Conservation (phyloP, 1,139 yeast genomes). For the Suhomyces chickasaworum region DNA sequence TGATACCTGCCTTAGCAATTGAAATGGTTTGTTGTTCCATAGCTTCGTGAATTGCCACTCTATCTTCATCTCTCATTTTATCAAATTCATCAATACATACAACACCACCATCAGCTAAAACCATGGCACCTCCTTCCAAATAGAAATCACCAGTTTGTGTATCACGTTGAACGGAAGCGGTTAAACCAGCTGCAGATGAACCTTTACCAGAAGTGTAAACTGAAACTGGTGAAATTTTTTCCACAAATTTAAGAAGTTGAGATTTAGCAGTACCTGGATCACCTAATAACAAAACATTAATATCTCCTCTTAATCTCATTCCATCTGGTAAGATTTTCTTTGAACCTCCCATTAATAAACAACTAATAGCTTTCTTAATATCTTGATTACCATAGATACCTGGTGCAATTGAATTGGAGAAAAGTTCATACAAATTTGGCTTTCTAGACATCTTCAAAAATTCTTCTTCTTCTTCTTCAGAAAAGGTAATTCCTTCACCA, state of each 20-base stretch:
- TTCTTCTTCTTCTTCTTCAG: conserved; percentile 93
- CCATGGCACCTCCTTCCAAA: conserved; percentile 99
- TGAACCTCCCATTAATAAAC: conserved; percentile 92
- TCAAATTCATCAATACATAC: conserved; percentile 99
- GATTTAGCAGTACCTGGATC: conserved; percentile 99
- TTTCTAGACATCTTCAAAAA: conserved; percentile 77
- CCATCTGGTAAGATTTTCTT: conserved; percentile 93
- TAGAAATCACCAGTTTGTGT: conserved; percentile 85
- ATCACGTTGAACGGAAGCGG: conserved; percentile 96
- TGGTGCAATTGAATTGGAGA: conserved; percentile 93
- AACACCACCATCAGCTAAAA: conserved; percentile 97
- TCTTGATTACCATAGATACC: conserved; percentile 93
- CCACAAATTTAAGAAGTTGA: conserved; percentile 90
- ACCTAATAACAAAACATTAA: conserved; percentile 88
- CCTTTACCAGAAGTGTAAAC: conserved; percentile 99
- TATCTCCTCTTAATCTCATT: conserved; percentile 95
- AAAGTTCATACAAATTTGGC: conserved; percentile 81
- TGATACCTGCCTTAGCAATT: conserved; percentile 98
- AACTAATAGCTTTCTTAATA: conserved; percentile 90
- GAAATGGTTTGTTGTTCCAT: conserved; percentile 99
- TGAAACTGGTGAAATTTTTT: conserved; percentile 91
- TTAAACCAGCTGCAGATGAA: conserved; percentile 98
- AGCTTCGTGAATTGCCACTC: conserved; percentile 99
- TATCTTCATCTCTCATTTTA: conserved; percentile 98
- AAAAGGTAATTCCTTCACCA: conserved; percentile 65